Evolutionary conservation across 2,329 filamentous ascomycete genomes (phyloP).

Genomic region (Colletotrichum shisoi): DNA sequence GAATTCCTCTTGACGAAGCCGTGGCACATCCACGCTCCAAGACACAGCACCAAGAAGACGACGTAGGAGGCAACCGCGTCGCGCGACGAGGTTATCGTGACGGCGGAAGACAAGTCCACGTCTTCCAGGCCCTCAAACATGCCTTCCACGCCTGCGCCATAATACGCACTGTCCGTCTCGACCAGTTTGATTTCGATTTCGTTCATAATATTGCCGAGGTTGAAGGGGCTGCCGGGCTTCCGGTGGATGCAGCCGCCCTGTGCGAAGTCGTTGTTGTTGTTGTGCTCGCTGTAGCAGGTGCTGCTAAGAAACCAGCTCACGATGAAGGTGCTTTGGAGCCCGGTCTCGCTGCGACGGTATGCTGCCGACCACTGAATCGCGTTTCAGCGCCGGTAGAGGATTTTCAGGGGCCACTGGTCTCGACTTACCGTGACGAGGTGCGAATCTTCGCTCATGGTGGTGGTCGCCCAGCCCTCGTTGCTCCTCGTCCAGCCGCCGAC

Average conservation of each 20-base stretch:
- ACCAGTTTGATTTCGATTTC: constrained; percentile 3
- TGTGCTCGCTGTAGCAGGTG: constrained; percentile 14
- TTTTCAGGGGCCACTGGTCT: too few species aligned
- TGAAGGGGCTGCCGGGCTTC: constrained; percentile 20
- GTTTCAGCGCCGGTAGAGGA: constrained; percentile 1
- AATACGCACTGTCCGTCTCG: background rate
- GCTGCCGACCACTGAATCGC: constrained; percentile 21
- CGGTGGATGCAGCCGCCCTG: constrained; percentile 18
- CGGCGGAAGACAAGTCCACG: background rate
- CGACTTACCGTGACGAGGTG: constrained; percentile 29
- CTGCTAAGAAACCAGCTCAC: constrained; percentile 28
- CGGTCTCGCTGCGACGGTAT: constrained; percentile 5
- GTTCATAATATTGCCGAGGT: constrained; percentile 13
- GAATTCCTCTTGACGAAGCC: constrained; percentile 7
- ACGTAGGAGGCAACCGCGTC: constrained; percentile 19
- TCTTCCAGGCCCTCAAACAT: constrained; percentile 7
- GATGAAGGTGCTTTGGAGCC: constrained; percentile 15
- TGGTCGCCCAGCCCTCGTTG: background rate
- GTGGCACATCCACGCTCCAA: constrained; percentile 21
- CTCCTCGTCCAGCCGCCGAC: constrained; percentile 21
- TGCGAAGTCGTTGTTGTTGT: background rate
- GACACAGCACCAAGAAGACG: constrained; percentile 9
- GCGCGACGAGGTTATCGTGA: background rate
- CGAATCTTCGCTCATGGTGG: constrained; percentile 8
- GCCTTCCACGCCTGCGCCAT: background rate